Conservation (phyloP, 129 eudicot species). For the Flaveria bidentis region DNA sequence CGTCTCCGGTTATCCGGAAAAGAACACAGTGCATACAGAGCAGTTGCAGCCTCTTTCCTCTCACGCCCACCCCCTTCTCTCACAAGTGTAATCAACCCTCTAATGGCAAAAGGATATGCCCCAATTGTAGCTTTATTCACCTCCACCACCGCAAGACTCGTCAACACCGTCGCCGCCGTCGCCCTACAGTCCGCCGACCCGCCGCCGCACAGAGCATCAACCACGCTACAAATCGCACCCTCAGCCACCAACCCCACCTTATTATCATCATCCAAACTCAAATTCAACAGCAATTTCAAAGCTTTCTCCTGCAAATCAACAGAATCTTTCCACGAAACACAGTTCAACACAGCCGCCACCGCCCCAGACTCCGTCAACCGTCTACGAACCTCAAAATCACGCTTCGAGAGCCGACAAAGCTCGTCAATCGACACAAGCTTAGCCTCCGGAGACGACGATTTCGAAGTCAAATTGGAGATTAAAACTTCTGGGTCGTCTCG, state of each 20-base stretch:
- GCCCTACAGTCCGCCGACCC: slow-evolving; percentile 58
- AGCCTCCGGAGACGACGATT: slow-evolving; percentile 34
- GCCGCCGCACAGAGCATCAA: slow-evolving; percentile 51
- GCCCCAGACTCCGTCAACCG: slow-evolving; percentile 79
- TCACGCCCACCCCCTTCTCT: slow-evolving; percentile 56
- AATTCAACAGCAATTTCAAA: slow-evolving; percentile 64
- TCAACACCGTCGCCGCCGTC: slow-evolving; percentile 83
- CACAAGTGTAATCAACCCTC: slow-evolving; percentile 55
- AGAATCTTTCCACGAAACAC: slow-evolving; percentile 47
- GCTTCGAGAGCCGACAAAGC: slow-evolving; percentile 49
- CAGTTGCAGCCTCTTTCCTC: slow-evolving; percentile 90
- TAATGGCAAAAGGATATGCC: slow-evolving; percentile 70
- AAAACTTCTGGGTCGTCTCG: slow-evolving; percentile 50
- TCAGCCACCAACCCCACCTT: slow-evolving; percentile 97
- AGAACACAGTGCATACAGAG: slow-evolving; percentile 69
- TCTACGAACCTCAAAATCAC: slow-evolving; percentile 54
- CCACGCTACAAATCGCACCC: slow-evolving; percentile 62
- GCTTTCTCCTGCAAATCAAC: slow-evolving; percentile 51
- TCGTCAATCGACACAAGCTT: slow-evolving; percentile 56
- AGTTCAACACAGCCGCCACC: slow-evolving; percentile 61
- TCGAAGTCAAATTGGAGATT: slow-evolving; percentile 47
- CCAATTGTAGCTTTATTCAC: slow-evolving; percentile 95
- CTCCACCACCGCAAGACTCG: slow-evolving; percentile 90
- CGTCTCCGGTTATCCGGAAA: slow-evolving; percentile 81
- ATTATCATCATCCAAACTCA: slow-evolving; percentile 87